Evolutionary conservation across 192 early-diverging fungal genomes (phyloP), one percentile per base, ranked within the genome.

Genomic region (Coemansia sp.): DNA sequence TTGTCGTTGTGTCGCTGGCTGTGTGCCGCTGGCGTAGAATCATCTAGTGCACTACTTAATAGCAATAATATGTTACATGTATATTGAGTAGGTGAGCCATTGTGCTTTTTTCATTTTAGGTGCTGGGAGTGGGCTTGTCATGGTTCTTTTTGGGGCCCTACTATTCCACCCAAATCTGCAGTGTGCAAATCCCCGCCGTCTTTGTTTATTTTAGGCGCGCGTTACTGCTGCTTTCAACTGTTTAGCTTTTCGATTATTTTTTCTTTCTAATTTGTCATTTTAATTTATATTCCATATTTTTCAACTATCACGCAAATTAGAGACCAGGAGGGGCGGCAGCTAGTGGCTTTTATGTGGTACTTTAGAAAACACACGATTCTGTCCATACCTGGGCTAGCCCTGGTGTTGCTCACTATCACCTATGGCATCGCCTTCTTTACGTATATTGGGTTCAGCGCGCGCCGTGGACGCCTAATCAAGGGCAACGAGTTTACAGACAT

Each of bases 321-420:
- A 40, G 39, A 16, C 21, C 16, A 48, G 45, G 31, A 4, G 4
- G 31, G 31, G 31, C 18, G 18, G 21, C 39, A 20, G 45, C 45
- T 28, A 51, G 23, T 51, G 24, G 23, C 24, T 9, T 9, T 21
- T 35, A 77, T 77, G 79, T 77, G 70, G 79, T 66, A 73, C 33
- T 64, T 77, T 50, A 46, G 79, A 38, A 77, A 84, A 42, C 74
- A 76, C 61, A 84, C 83, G 31, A 48, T 84, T 3, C 13, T 71
- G 6, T 84, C 83, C n/a, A 57, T 84, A 50, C 77, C 74, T 3
- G 82, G 82, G 56, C 53, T 80, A 1, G 21, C 67, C 31, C 60
- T 76, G 31, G 57, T 84, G 10, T 39, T 65, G 5, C 63, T 84
- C 55, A 62, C 74, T 0, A 16, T 71, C 0, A 56, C 74, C 21